These are phyloP conservation scores for Ophiostoma pallidulum DNA, from an alignment of 2,329 filamentous ascomycete species.

Conservation along the genomic window DNA sequence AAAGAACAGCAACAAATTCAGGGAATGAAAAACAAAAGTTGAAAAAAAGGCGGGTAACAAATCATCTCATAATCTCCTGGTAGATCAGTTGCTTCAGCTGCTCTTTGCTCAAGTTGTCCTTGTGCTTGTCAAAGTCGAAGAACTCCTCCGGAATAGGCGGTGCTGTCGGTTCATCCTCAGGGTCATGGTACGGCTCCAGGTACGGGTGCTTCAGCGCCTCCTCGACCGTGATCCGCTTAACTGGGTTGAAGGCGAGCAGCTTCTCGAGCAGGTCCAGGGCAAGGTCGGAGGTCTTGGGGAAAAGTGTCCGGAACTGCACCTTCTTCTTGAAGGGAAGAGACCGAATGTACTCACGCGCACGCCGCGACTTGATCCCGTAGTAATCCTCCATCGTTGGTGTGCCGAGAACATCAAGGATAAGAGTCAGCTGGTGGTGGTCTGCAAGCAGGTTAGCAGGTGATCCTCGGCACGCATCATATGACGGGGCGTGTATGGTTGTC, in stretches of 20 bases:
- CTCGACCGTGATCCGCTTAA: conserved; percentile 96
- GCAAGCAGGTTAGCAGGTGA: conserved; percentile 1
- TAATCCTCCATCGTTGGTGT: conserved; percentile 99
- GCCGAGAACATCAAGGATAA: conserved; percentile 93
- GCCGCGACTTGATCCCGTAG: conserved; percentile 98
- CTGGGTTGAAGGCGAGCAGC: conserved; percentile 93
- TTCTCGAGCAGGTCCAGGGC: conserved; percentile 92
- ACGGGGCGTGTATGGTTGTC: too few species aligned
- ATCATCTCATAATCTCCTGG: conserved; percentile 76
- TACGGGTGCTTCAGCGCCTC: conserved; percentile 97
- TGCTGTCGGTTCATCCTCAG: conserved; percentile 94
- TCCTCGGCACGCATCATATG: too few species aligned
- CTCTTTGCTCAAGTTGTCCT: conserved; percentile 97
- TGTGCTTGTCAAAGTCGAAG: conserved; percentile 99
- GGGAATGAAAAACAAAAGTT: not conserved
- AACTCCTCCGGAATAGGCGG: conserved; percentile 97
- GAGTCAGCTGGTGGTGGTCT: conserved; percentile 96
- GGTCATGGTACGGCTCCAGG: conserved; percentile 96
- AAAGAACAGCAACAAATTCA: not conserved
- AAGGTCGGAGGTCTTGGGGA: conserved; percentile 97
- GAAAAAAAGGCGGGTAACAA: not conserved
- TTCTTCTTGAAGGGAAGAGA: conserved; percentile 99
- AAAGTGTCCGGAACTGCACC: conserved; percentile 92
- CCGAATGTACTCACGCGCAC: conserved; percentile 94
- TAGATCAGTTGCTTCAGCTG: conserved; percentile 96